A percentile compares a stretch with the other conserved stretches of the same genome.
Conservation (phyloP, 139 green algal genomes). For the Chlamydomonas sphaeroides region DNA sequence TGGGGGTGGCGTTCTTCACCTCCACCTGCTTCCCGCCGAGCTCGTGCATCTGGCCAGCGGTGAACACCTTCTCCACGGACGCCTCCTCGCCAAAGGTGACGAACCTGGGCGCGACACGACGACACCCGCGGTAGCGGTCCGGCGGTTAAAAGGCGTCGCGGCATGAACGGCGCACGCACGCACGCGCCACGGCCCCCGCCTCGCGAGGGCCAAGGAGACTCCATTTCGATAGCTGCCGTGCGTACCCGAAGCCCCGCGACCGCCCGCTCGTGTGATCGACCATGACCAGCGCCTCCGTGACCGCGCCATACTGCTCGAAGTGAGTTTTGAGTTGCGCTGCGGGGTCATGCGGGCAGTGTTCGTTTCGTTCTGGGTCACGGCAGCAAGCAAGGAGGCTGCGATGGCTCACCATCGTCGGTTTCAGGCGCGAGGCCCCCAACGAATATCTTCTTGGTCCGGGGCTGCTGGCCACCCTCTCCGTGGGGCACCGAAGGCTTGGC, state of each 20-base stretch:
- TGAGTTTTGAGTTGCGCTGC: slow-evolving; percentile 68
- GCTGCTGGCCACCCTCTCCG: slow-evolving; percentile 58
- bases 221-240: no score
- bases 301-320: slow-evolving; percentile 90
- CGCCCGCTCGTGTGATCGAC: slow-evolving; percentile 79
- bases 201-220: no score
- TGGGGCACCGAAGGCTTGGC: slow-evolving; percentile 84
- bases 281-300: slow-evolving; percentile 87
- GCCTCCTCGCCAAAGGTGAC: slow-evolving; percentile 84
- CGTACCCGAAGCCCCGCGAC: slow-evolving; percentile 84
- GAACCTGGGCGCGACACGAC: no score
- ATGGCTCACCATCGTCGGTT: slow-evolving; percentile 80
- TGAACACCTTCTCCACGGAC: slow-evolving; percentile 75
- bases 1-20: slow-evolving; percentile 84
- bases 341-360: background rate
- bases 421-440: slow-evolving; percentile 87
- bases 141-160: no score
- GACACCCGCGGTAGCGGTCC: no score
- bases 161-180: no score
- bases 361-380: no score
- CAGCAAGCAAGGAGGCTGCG: no score
- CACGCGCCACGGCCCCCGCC: no score
- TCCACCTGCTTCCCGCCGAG: slow-evolving; percentile 82
- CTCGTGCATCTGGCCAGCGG: slow-evolving; percentile 73
- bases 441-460: slow-evolving; percentile 86